These are phyloP conservation scores for Stephania yunnanensis DNA, from an alignment of 164 flowering plant species.

Conservation along the genomic window DNA sequence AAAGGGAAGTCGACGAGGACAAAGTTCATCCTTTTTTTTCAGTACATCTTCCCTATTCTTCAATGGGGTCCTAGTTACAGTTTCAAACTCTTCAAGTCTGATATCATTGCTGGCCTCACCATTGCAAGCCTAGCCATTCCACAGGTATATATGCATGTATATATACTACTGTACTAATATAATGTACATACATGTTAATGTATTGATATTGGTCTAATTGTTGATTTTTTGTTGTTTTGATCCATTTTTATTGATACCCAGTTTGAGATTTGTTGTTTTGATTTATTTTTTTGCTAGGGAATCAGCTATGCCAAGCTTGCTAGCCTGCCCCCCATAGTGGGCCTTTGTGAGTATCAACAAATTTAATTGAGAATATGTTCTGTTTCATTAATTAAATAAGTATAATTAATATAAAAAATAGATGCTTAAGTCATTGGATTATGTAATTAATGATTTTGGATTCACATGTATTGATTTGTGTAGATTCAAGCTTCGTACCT, in stretches of 20 bases:
- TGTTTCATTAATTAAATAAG: no score
- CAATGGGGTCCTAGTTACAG: conserved; percentile 77
- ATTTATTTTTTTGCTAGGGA: conserved; percentile 34
- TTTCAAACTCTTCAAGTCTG: conserved; percentile 59
- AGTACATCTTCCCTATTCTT: conserved; percentile 76
- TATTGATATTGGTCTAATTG: not conserved
- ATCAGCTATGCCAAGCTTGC: conserved; percentile 94
- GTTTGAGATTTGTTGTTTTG: not conserved
- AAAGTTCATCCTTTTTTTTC: conserved; percentile 50
- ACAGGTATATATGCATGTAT: conserved; percentile 38
- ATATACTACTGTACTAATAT: no score
- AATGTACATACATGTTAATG: no score
- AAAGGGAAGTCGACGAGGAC: conserved; percentile 42
- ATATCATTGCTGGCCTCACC: conserved; percentile 79
- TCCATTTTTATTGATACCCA: conserved; percentile 1
- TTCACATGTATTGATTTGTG: not conserved
- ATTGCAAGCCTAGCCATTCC: conserved; percentile 95
- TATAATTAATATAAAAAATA: no score
- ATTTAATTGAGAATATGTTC: no score
- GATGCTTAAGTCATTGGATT: no score
- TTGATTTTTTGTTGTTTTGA: not conserved
- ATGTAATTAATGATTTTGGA: not conserved
- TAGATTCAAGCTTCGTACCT: conserved; percentile 96
- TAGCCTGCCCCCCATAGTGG: conserved; percentile 74
- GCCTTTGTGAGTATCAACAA: conserved; percentile 36